phyloP scores from a whole-genome alignment of 2,329 filamentous ascomycete species.

The Pyrenochaeta sp. region DNA sequence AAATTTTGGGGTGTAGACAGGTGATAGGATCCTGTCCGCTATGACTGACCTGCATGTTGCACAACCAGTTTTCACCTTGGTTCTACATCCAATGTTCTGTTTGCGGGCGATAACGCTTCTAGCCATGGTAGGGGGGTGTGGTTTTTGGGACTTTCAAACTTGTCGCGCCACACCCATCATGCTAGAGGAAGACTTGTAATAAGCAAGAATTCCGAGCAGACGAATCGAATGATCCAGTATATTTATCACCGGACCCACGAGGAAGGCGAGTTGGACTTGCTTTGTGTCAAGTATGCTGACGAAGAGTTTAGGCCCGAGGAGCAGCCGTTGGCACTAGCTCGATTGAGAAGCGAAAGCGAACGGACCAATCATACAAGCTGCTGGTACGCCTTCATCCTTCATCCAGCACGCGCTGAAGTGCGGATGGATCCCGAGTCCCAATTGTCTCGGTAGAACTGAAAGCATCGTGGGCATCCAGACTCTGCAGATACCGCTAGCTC shows the following conservation, averaged over 20 bases:
- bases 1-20: not conserved
- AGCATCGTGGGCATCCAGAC: too few relatives aligned
- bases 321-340: constrained; percentile 17
- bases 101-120: constrained; percentile 11
- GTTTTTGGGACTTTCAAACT: constrained; percentile 6
- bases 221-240: constrained; percentile 16
- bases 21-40: constrained; percentile 1
- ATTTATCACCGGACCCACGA: constrained; percentile 1
- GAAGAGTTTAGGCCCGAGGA: not conserved
- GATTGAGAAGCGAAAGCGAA: constrained; percentile 21
- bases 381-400: not conserved
- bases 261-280: constrained; percentile 8
- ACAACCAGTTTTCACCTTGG: constrained; percentile 27
- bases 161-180: constrained; percentile 9
- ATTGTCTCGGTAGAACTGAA: not conserved
- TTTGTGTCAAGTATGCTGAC: not conserved
- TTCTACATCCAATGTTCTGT: constrained; percentile 16
- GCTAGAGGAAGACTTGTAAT: constrained; percentile 3
- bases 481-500: not conserved
- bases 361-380: constrained; percentile 17
- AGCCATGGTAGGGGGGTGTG: constrained; percentile 10
- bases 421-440: too few relatives aligned
- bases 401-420: not conserved
- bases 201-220: constrained; percentile 13
- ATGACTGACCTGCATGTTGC: constrained; percentile 30